Percentiles rank a stretch among this genome's conserved stretches.
Conservation (phyloP, 352 stramenopile genomes). For the Hyaloperonospora arabidopsidis region DNA sequence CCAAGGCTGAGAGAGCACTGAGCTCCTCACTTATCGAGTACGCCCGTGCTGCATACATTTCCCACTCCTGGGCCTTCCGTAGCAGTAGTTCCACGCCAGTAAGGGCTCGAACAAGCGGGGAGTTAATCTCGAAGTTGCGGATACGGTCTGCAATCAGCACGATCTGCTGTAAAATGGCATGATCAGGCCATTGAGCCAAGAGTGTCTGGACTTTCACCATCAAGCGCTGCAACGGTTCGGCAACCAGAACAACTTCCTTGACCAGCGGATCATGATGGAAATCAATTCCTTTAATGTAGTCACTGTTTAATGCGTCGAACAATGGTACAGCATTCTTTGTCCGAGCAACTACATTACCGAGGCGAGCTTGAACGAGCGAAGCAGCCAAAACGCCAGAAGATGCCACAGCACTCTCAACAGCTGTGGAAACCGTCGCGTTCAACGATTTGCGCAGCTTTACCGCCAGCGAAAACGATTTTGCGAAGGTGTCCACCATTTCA, state of each 20-base stretch:
- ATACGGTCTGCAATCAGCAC: conserved; percentile 86
- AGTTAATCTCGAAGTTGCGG: conserved; percentile 82
- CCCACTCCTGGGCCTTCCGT: conserved; percentile 97
- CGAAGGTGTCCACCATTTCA: conserved; percentile 58
- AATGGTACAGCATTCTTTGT: conserved; percentile 33
- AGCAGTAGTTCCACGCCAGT: conserved; percentile 94
- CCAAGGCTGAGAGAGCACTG: conserved; percentile 86
- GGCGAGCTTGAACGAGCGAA: conserved; percentile 59
- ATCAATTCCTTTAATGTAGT: conserved; percentile 80
- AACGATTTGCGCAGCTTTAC: conserved; percentile 60
- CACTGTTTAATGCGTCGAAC: conserved; percentile 51
- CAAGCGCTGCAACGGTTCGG: conserved; percentile 81
- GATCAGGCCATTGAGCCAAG: conserved; percentile 91
- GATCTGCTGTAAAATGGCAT: conserved; percentile 94
- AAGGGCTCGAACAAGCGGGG: conserved; percentile 86
- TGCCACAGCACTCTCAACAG: conserved; percentile 44
- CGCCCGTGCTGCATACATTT: conserved; percentile 90
- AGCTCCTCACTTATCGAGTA: conserved; percentile 91
- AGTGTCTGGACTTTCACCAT: conserved; percentile 87
- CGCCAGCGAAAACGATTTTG: conserved; percentile 57
- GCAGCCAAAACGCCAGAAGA: conserved; percentile 53
- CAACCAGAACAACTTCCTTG: conserved; percentile 87
- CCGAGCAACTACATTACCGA: conserved; percentile 34
- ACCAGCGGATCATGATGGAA: conserved; percentile 93
- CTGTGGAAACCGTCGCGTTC: conserved; percentile 39